Base-by-base conservation (phyloP, 345 rosid species). In the Lepidium africanum region DNA sequence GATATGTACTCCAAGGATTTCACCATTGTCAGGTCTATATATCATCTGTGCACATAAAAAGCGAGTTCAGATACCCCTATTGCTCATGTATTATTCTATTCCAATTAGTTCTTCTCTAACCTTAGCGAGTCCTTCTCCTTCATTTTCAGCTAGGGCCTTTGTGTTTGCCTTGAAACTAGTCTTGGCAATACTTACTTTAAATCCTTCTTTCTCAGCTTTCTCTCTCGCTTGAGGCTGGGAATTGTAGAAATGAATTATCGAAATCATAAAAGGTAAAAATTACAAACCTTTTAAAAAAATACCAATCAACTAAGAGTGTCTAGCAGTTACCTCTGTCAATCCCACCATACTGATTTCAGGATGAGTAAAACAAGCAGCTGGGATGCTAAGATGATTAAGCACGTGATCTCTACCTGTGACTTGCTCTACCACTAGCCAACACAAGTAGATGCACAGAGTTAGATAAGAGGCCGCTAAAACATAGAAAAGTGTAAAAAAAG, bases 301-400 rank as follows among this genome's bases (percentile, higher is more conserved):
- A 70, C 11, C 25, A 53, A 33, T 45, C 27, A n/a, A 10, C 43
- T 3, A 25, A 17, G 8, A 15, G 27, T 32, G 46, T 77, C 30
- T 35, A 52, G 48, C 5, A 69, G 43, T 50, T 60, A 91, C 98
- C 92, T 95, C 99, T 19, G 99, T 95, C 73, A 95, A 70, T 77
- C 99, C 99, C 76, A 91, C 99, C 97, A 95, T 91, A 53, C 99
- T 95, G 81, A 95, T 91, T 76, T 95, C 97, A 60, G 99, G 99
- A 79, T 95, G 99, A 42, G 99, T 95, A 85, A 95, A 95, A 76
- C 99, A 95, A 73, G 99, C 99, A 49, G 99, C 99, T 16, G 99
- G 97, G 69, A 95, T 85, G 74, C 96, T 89, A 57, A 85, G 81
- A 85, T 91, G 97, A 78, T 89, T 95, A 48, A 91, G 91, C 67